Evolutionary conservation across 768 basidiomycete species (phyloP), one percentile per base, ranked within the genome.

Genomic region (Phylloporus sp.): DNA sequence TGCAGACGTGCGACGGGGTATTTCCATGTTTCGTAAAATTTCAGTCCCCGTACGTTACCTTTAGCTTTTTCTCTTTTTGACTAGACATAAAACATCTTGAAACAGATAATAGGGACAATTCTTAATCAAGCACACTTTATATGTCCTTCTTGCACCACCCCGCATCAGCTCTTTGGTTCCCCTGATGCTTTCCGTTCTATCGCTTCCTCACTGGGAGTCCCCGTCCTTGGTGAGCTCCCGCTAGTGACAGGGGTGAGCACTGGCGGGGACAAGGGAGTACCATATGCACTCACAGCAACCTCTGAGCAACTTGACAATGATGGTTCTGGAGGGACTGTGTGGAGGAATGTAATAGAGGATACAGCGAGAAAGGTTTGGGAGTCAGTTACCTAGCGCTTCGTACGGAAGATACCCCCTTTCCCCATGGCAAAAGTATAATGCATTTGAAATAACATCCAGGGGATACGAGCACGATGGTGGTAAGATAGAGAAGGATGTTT

Each of bases 11-110:
- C 79, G 90, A 53, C 95, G 95, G 59, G 95, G 95, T 0, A 88
- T 97, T 22, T 79, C 86, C 8, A 95, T 95, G 91, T 86, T 97
- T 64, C 81, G 81, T 47, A 97, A 95, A 69, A 78, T 97, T 9
- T 76, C 79, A 16, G 84, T 97, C 1, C 95, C 95, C 0, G 93
- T 95, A 61, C 47, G 86, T 70, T 8, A 1, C 50, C 24, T 35
- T 27, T 11, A 5, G 16, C 4, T 15, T 40, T 24, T 40, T 11
- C 11, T 20, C 18, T 29, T 12, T 11, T 6, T 40, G 55, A 9
- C 59, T 54, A 35, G 50, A 23, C 24, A 16, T 28, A 18, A 46
- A 11, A 22, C 23, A 41, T 35, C 16, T 26, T 10, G 34, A 12
- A 56, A 24, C 20, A 97, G 94, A 89, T 97, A 51, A 80, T 83